Percentiles rank a stretch among this genome's conserved stretches.
Evolutionary conservation across 345 rosid genomes (phyloP).

Genomic region (Lepidium aucheri): DNA sequence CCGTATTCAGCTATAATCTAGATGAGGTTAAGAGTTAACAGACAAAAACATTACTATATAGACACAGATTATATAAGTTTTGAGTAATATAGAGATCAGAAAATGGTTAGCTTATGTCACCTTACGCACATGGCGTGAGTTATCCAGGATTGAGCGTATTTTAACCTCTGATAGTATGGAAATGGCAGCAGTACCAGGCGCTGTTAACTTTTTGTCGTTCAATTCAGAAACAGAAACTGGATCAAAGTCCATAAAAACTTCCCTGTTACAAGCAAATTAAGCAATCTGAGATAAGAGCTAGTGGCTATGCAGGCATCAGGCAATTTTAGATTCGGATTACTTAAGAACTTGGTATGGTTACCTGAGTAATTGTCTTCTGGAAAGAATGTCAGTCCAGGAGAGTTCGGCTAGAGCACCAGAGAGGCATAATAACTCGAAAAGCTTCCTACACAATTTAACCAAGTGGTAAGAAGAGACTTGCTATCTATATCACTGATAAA

Average conservation of each 20-base stretch:
- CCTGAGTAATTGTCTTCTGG: conserved; percentile 67
- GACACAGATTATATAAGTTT: background rate
- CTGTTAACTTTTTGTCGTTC: conserved; percentile 49
- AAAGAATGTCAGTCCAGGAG: conserved; percentile 73
- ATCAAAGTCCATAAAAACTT: conserved; percentile 69
- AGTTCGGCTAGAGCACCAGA: conserved; percentile 88
- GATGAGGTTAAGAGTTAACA: background rate
- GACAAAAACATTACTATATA: background rate
- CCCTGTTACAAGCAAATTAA: conserved; percentile 35
- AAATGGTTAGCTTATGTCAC: conserved; percentile 17
- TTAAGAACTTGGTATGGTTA: conserved; percentile 15
- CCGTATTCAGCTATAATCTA: conserved; percentile 82
- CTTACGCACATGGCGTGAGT: conserved; percentile 72
- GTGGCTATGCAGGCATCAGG: background rate
- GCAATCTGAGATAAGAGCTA: background rate
- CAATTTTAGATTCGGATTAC: background rate
- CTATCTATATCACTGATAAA: background rate
- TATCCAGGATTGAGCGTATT: conserved; percentile 64
- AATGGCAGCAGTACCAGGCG: conserved; percentile 25
- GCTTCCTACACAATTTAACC: conserved; percentile 42
- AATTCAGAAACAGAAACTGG: conserved; percentile 53
- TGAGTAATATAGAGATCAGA: background rate
- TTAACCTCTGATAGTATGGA: conserved; percentile 67
- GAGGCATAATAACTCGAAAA: conserved; percentile 73
- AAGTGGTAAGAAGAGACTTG: conserved; percentile 7